These are phyloP conservation scores for Xerocomus minutiporus DNA, from an alignment of 1,284 basidiomycete species.

Conservation along the genomic window DNA sequence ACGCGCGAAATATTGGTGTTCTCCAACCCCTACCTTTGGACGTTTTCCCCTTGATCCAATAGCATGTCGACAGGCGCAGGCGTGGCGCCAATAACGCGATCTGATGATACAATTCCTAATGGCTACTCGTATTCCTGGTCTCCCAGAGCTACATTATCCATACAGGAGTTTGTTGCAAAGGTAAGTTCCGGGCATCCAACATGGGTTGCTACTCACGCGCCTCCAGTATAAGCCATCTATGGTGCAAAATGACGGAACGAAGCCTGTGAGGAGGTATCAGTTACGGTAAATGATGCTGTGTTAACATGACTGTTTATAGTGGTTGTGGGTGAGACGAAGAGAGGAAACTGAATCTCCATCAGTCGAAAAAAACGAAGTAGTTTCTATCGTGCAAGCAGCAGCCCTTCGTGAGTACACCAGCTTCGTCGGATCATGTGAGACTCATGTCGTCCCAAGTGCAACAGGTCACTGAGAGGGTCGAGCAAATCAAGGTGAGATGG, in stretches of 20 bases:
- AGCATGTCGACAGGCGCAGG: conserved; percentile 14
- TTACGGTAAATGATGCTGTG: background rate
- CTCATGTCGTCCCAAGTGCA: conserved; percentile 41
- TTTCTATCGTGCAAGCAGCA: conserved; percentile 46
- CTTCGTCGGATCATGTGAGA: background rate
- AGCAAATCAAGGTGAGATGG: conserved; percentile 51
- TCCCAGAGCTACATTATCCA: conserved; percentile 11
- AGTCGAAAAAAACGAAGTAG: conserved; percentile 15
- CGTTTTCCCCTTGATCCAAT: too few species aligned
- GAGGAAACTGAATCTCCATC: conserved; percentile 21
- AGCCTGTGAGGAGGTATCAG: conserved; percentile 46
- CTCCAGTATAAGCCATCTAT: conserved; percentile 65
- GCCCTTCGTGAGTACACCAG: conserved; percentile 39
- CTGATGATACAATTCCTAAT: conserved; percentile 15
- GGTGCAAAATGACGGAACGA: conserved; percentile 69
- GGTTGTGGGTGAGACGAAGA: conserved; percentile 59
- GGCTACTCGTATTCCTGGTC: conserved; percentile 28
- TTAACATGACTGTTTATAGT: conserved; percentile 36
- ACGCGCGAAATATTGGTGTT: too few species aligned
- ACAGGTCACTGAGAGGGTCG: conserved; percentile 51
- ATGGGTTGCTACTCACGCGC: conserved; percentile 2
- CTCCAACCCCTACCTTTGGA: too few species aligned
- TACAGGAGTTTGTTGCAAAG: conserved; percentile 26
- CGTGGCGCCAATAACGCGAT: background rate
- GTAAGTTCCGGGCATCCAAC: conserved; percentile 5